These are phyloP conservation scores for Ceratocystis colombiana DNA, from an alignment of 2,329 filamentous ascomycete species.

Conservation along the genomic window DNA sequence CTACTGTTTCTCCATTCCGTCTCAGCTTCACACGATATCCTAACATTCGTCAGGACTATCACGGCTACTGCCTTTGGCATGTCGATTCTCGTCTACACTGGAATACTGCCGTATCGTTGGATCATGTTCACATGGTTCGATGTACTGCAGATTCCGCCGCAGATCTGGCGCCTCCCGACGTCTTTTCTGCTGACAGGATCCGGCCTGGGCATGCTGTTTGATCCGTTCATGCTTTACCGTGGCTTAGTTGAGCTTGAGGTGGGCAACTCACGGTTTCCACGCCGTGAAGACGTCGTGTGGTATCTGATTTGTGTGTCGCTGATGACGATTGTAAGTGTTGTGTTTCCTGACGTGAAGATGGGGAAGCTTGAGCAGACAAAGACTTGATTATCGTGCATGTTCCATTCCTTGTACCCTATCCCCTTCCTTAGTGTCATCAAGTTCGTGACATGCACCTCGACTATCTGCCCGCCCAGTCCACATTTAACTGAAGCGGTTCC, in stretches of 20 bases:
- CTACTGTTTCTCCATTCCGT: neutral
- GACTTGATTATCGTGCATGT: conserved; percentile 21
- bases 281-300: conserved; percentile 68
- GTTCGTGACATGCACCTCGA: conserved; percentile 37
- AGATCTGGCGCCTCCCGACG: conserved; percentile 38
- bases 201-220: conserved; percentile 49
- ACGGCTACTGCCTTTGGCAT: conserved; percentile 51
- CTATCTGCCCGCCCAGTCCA: conserved; percentile 71
- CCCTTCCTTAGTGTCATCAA: conserved; percentile 18
- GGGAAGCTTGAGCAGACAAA: conserved; percentile 20
- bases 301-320: conserved; percentile 65
- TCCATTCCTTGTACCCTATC: neutral
- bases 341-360: conserved; percentile 3
- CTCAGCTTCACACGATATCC: conserved; percentile 27
- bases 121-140: conserved; percentile 44
- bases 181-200: conserved; percentile 37
- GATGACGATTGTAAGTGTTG: conserved; percentile 64
- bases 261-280: conserved; percentile 58
- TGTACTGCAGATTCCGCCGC: conserved; percentile 43
- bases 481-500: conserved; percentile 72
- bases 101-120: conserved; percentile 41
- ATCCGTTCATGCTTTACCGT: conserved; percentile 66
- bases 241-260: conserved; percentile 67
- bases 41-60: conserved; percentile 47
- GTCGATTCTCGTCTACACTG: conserved; percentile 49